These are phyloP conservation scores for Bruguiera hainesii DNA, from an alignment of 441 rosid genomes.

Conservation along the genomic window DNA sequence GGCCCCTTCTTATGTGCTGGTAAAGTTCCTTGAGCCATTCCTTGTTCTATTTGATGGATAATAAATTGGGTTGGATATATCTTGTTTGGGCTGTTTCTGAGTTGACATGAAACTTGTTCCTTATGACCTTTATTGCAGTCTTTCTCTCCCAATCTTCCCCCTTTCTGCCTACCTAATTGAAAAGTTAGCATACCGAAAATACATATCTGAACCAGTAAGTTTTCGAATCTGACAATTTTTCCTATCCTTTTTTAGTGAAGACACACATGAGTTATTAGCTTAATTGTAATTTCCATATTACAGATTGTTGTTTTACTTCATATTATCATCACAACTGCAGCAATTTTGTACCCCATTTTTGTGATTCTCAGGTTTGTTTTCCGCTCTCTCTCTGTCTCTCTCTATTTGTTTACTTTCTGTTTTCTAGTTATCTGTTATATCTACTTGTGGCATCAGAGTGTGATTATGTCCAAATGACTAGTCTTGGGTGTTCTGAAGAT, in stretches of 20 bases:
- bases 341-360: slow-evolving; percentile 74
- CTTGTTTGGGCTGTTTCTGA: slow-evolving; percentile 9
- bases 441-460: too few species aligned
- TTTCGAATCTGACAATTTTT: slow-evolving; percentile 8
- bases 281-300: slow-evolving; percentile 16
- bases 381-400: not conserved
- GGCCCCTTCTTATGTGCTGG: slow-evolving; percentile 99
- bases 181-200: slow-evolving; percentile 60
- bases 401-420: not conserved
- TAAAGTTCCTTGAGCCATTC: slow-evolving; percentile 24
- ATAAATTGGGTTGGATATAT: not conserved
- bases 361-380: slow-evolving; percentile 74
- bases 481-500: too few species aligned
- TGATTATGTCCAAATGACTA: too few species aligned
- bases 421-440: not conserved
- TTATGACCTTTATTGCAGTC: slow-evolving; percentile 49
- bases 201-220: slow-evolving; percentile 68
- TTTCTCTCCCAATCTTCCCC: slow-evolving; percentile 71
- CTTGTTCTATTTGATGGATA: not conserved
- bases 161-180: slow-evolving; percentile 75
- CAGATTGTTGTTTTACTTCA: slow-evolving; percentile 73
- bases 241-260: too few species aligned
- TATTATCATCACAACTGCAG: slow-evolving; percentile 59
- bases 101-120: not conserved
- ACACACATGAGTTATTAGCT: not conserved